Conservation (phyloP, 208 protist genomes). For the Wallacemonas sp. region DNA sequence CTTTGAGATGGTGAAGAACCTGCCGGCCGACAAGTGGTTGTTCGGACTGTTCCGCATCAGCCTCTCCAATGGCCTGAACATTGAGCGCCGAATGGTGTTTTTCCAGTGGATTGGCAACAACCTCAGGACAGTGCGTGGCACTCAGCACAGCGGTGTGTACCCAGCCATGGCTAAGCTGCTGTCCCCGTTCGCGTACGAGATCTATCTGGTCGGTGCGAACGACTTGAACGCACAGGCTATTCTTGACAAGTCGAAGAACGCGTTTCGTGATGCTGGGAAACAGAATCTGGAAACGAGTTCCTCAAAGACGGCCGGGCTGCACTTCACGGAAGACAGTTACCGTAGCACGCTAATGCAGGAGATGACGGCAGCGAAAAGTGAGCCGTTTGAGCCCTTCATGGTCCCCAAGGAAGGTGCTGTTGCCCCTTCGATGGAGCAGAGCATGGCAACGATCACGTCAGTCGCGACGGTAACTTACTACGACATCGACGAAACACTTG, state of each 20-base stretch:
- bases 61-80: slow-evolving; percentile 40
- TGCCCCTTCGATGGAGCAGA: slow-evolving; percentile 30
- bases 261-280: slow-evolving; percentile 32
- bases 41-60: slow-evolving; percentile 83
- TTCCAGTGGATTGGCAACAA: slow-evolving; percentile 87
- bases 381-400: slow-evolving; percentile 27
- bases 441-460: slow-evolving; percentile 13
- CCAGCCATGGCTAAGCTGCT: slow-evolving; percentile 64
- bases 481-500: slow-evolving; percentile 58
- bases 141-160: slow-evolving; percentile 32
- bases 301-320: slow-evolving; percentile 1
- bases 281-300: not conserved
- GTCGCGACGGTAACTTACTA: slow-evolving; percentile 22
- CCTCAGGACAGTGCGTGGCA: slow-evolving; percentile 40
- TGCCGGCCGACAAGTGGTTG: slow-evolving; percentile 71
- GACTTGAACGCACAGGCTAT: slow-evolving; percentile 69
- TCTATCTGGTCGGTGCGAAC: slow-evolving; percentile 65
- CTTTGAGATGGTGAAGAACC: slow-evolving; percentile 73
- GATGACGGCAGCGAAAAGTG: slow-evolving; percentile 13
- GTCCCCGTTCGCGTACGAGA: slow-evolving; percentile 64
- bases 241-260: slow-evolving; percentile 69
- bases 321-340: slow-evolving; percentile 67
- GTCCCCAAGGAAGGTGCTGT: slow-evolving; percentile 14
- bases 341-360: slow-evolving; percentile 32
- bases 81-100: slow-evolving; percentile 63